Evolutionary conservation across 345 rosid genomes (phyloP).

Genomic region (Triadica sebifera): DNA sequence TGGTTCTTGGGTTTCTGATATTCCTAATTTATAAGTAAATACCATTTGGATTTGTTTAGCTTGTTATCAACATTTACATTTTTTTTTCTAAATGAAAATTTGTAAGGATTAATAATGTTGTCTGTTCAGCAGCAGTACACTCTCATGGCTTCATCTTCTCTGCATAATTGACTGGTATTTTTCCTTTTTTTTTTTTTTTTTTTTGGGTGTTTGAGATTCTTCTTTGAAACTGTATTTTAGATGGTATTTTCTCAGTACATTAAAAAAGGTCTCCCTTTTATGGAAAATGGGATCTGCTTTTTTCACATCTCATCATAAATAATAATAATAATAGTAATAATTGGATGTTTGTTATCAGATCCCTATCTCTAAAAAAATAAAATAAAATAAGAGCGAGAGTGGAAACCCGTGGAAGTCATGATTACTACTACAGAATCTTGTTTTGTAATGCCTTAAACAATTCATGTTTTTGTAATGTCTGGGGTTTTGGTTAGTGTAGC

Average conservation of each 20-base stretch:
- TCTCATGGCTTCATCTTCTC: slow-evolving; percentile 40
- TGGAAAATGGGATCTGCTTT: slow-evolving; percentile 57
- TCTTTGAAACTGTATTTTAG: slow-evolving; percentile 41
- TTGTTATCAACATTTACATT: slow-evolving; percentile 7
- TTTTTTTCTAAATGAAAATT: background rate
- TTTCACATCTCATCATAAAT: slow-evolving; percentile 42
- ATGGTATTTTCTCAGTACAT: slow-evolving; percentile 47
- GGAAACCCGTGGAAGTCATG: slow-evolving; percentile 37
- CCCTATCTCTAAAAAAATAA: no score
- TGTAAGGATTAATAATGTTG: slow-evolving; percentile 23
- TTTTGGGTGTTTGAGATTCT: no score
- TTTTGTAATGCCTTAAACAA: slow-evolving; percentile 37
- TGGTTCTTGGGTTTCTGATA: slow-evolving; percentile 8
- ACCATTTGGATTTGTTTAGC: background rate
- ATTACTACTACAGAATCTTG: slow-evolving; percentile 39
- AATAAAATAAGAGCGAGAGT: no score
- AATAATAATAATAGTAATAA: slow-evolving; percentile 21
- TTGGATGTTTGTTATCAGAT: slow-evolving; percentile 17
- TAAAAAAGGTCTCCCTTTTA: slow-evolving; percentile 44
- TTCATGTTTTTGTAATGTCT: slow-evolving; percentile 16
- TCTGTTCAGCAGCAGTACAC: slow-evolving; percentile 24
- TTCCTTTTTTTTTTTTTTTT: background rate
- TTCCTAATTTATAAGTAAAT: slow-evolving; percentile 14
- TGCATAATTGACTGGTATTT: slow-evolving; percentile 38
- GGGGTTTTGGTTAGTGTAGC: background rate